Evolutionary conservation across 192 early-diverging fungal species (phyloP), one percentile per base, ranked within the genome.

Genomic region (Thamnidium elegans): DNA sequence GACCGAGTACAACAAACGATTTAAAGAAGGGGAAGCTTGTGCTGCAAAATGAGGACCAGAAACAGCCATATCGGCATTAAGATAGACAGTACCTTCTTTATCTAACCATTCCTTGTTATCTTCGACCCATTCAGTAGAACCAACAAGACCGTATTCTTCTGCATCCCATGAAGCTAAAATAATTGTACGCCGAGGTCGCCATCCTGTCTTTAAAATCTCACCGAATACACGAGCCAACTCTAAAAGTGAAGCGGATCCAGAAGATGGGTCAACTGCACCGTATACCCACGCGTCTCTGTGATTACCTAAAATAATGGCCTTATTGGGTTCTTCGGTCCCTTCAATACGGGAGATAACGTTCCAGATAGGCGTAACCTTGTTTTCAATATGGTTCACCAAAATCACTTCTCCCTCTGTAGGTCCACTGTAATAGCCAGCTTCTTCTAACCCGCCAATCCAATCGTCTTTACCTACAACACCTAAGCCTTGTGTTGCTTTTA

Each of bases 71-170:
- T 86, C 86, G 4, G 86, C 77, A 62, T 89, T 87, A 53, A 89
- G 64, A 63, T 89, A 89, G 7, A 78, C 83, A 34, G 82, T 66
- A 32, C 68, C 81, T 55, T 84, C 71, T n/a, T 79, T 76, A 47
- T 75, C 73, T 5, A 89, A 65, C 81, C 79, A 81, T 70, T 81
- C 78, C n/a, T 78, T 63, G 45, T 86, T 71, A 46, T 87, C 84
- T 62, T 89, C 87, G 4, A 86, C 87, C 82, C 82, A 89, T 66
- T 89, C 87, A n/a, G 87, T 89, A 23, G 86, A 87, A 8, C 87
- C 87, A 11, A 85, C 68, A 17, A 84, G 58, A 9, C 86, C 72
- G 67, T 86, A 86, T 71, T 89, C 87, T 60, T 84, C 86, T 34
- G 79, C 87, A 73, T 89, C 87, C 87, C 87, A 89, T n/a, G 83